A percentile compares a stretch with the other conserved stretches of the same genome.
phyloP scores from a whole-genome alignment of 176 grass and related monocot genomes.

The Zoysia japonica region DNA sequence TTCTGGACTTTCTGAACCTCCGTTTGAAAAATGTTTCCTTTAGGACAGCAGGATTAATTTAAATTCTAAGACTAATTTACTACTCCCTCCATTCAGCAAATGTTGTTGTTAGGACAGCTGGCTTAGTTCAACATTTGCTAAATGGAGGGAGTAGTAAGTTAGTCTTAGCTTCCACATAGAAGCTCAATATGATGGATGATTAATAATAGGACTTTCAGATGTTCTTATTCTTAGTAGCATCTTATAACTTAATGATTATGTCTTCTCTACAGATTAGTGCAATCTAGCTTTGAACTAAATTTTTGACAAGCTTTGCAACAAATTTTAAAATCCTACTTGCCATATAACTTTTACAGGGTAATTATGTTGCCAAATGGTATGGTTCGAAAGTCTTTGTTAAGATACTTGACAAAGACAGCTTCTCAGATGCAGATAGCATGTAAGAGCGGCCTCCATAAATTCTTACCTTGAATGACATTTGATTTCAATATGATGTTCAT shows the following conservation, averaged over 20 bases:
- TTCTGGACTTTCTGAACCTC: not conserved
- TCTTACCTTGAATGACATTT: constrained; percentile 25
- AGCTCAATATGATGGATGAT: constrained; percentile 4
- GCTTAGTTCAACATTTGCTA: too few relatives aligned
- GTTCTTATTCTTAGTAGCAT: not conserved
- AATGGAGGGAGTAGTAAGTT: not conserved
- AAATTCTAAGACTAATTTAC: too few relatives aligned
- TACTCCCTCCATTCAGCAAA: too few relatives aligned
- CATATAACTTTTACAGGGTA: constrained; percentile 54
- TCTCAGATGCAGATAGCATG: constrained; percentile 87
- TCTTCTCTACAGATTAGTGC: not conserved
- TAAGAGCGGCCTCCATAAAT: constrained; percentile 44
- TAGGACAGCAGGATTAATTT: too few relatives aligned
- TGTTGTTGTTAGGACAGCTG: too few relatives aligned
- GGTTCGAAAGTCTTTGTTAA: constrained; percentile 92
- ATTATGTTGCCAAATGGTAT: constrained; percentile 88
- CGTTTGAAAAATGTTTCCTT: too few relatives aligned
- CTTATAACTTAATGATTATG: not conserved
- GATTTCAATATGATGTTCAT: constrained; percentile 3
- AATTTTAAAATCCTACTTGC: constrained; percentile 32
- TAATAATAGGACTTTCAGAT: not conserved
- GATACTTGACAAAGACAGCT: constrained; percentile 86
- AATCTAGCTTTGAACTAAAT: not conserved
- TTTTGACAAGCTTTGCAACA: not conserved
- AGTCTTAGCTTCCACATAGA: not conserved